A percentile compares a stretch with the other conserved stretches of the same genome.
Conservation (phyloP, 192 early-diverging fungal genomes). For the Globomyces pollinis-pini region DNA sequence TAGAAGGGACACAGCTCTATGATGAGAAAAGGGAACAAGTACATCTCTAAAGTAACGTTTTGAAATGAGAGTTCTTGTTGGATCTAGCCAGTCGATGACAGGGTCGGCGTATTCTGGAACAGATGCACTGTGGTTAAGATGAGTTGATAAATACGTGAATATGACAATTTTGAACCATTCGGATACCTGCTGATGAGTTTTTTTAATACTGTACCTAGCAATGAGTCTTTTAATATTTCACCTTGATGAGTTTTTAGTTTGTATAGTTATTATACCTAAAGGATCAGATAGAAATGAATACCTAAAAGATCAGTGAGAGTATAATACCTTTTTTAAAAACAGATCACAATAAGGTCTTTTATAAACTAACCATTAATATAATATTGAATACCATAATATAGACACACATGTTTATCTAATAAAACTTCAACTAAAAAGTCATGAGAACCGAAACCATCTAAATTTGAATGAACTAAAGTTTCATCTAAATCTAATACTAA, state of each 20-base stretch:
- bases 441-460: slow-evolving; percentile 46
- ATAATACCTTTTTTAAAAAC: slow-evolving; percentile 68
- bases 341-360: slow-evolving; percentile 81
- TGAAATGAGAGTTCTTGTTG: slow-evolving; percentile 55
- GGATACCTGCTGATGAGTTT: slow-evolving; percentile 64
- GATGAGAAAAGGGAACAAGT: no score
- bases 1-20: slow-evolving; percentile 61
- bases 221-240: slow-evolving; percentile 10
- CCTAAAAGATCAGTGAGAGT: not conserved
- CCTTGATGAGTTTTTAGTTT: no score
- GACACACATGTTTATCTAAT: slow-evolving; percentile 68
- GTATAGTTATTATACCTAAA: no score
- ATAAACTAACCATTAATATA: no score
- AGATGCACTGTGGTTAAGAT: no score
- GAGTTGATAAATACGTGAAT: no score
- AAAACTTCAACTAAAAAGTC: slow-evolving; percentile 79
- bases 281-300: not conserved
- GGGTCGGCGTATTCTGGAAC: slow-evolving; percentile 93
- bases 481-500: slow-evolving; percentile 54
- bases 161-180: slow-evolving; percentile 90
- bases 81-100: slow-evolving; percentile 84
- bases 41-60: slow-evolving; percentile 77
- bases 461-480: slow-evolving; percentile 77
- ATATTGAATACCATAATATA: no score
- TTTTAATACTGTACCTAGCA: not conserved